Percentiles rank a stretch among this genome's conserved stretches.
These are phyloP conservation scores for Puccinellia tenuiflora DNA, from an alignment of 176 grass and related monocot genomes.

Conservation along the genomic window DNA sequence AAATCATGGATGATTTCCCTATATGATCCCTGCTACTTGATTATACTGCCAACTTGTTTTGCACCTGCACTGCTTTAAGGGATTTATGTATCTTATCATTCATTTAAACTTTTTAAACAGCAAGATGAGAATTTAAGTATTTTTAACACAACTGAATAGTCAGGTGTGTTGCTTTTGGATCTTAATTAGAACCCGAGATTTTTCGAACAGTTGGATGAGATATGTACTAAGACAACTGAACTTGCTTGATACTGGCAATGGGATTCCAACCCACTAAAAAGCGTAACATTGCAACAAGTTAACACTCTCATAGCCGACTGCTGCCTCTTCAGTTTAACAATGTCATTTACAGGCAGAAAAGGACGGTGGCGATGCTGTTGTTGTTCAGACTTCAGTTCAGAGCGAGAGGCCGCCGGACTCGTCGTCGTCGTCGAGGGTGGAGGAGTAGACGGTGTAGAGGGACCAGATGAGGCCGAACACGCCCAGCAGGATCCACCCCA, in stretches of 20 bases:
- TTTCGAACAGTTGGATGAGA: background rate
- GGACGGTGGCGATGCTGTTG: no score
- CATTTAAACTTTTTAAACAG: background rate
- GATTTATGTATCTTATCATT: background rate
- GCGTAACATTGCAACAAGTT: background rate
- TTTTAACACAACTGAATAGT: background rate
- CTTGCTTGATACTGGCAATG: background rate
- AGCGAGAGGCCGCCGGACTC: constrained; percentile 84
- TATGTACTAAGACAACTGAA: background rate
- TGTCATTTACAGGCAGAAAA: background rate
- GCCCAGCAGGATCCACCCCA: constrained; percentile 78
- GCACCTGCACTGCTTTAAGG: background rate
- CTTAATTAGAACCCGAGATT: background rate
- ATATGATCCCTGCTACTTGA: no score
- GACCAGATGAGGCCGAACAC: constrained; percentile 93
- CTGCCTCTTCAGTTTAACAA: background rate
- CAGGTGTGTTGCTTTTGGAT: background rate
- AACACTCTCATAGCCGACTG: background rate
- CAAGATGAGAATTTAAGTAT: background rate
- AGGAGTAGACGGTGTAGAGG: constrained; percentile 87
- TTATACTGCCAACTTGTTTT: background rate
- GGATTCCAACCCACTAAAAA: background rate
- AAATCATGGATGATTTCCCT: background rate
- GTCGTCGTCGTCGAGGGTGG: constrained; percentile 91
- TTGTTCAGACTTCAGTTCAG: constrained; percentile 35